A percentile compares a stretch with the other conserved stretches of the same genome.
phyloP scores from a whole-genome alignment of 768 basidiomycete genomes.

The Boletus tomentosulus region DNA sequence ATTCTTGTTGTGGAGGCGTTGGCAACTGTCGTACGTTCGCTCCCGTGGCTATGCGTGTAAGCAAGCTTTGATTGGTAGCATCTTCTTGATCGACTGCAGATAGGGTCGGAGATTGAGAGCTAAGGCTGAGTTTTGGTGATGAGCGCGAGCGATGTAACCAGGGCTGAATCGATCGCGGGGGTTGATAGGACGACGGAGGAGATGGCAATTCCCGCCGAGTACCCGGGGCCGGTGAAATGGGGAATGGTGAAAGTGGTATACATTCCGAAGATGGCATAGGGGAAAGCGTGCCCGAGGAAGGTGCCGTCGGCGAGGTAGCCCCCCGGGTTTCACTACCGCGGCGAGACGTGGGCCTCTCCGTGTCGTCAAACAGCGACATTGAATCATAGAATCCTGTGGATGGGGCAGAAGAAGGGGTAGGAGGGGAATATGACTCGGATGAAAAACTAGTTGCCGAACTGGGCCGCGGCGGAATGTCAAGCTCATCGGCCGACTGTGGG shows the following conservation, averaged over 20 bases:
- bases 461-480: constrained; percentile 23
- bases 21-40: constrained; percentile 30
- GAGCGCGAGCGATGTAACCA: constrained; percentile 35
- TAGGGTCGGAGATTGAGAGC: constrained; percentile 10
- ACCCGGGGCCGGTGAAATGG: constrained; percentile 13
- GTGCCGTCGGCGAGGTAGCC: constrained; percentile 13
- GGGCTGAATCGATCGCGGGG: constrained; percentile 27
- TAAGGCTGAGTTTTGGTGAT: constrained; percentile 31
- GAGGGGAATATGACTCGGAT: constrained; percentile 46
- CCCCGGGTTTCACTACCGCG: constrained; percentile 5
- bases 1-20: constrained; percentile 27
- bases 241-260: constrained; percentile 22
- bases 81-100: constrained; percentile 19
- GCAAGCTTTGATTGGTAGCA: constrained; percentile 5
- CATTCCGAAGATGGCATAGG: constrained; percentile 30
- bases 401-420: constrained; percentile 40
- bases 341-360: constrained; percentile 12
- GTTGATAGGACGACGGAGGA: constrained; percentile 30
- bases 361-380: constrained; percentile 21
- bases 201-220: constrained; percentile 27
- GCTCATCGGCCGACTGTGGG: constrained; percentile 21
- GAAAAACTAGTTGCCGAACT: constrained; percentile 40
- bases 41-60: constrained; percentile 19
- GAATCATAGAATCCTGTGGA: constrained; percentile 29
- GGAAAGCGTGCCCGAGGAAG: constrained; percentile 25